These are phyloP conservation scores for Phytophthora multivora DNA, from an alignment of 352 stramenopile species.

Conservation along the genomic window DNA sequence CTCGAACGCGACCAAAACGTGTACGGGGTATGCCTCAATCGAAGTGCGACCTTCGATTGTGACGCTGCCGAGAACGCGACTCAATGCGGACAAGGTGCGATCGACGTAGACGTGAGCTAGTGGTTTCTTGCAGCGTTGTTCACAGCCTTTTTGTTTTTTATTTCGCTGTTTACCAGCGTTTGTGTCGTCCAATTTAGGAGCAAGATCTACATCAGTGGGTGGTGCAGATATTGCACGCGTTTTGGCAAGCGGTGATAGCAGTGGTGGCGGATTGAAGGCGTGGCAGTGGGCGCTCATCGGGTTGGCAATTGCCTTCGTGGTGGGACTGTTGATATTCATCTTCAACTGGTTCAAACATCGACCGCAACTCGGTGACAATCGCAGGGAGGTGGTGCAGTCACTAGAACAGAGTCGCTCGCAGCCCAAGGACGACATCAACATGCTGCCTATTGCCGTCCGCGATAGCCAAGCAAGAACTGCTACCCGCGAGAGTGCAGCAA, in stretches of 20 bases:
- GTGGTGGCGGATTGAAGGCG: conserved; percentile 18
- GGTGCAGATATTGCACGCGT: neutral
- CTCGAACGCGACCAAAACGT: conserved; percentile 12
- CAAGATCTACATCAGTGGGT: neutral
- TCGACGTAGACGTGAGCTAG: neutral
- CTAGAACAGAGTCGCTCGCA: conserved; percentile 37
- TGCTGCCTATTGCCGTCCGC: conserved; percentile 17
- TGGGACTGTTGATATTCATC: conserved; percentile 43
- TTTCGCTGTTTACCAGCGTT: conserved; percentile 1
- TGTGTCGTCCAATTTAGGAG: conserved; percentile 4
- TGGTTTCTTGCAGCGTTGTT: conserved; percentile 2
- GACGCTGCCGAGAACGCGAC: conserved; percentile 11
- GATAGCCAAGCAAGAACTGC: conserved; percentile 27
- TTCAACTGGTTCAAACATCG: conserved; percentile 62
- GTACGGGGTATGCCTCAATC: conserved; percentile 23
- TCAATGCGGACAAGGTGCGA: conserved; percentile 15
- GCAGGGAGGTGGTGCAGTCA: conserved; percentile 33
- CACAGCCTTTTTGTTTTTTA: neutral
- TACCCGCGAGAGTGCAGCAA: conserved; percentile 25
- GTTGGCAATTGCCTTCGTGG: conserved; percentile 32
- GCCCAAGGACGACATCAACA: conserved; percentile 29
- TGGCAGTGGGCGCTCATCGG: conserved; percentile 49
- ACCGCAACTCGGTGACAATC: conserved; percentile 36
- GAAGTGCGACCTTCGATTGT: conserved; percentile 13
- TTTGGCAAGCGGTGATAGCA: conserved; percentile 13